Evolutionary conservation across 805 yeast genomes (phyloP).

Genomic region (Teunomyces tritomae): DNA sequence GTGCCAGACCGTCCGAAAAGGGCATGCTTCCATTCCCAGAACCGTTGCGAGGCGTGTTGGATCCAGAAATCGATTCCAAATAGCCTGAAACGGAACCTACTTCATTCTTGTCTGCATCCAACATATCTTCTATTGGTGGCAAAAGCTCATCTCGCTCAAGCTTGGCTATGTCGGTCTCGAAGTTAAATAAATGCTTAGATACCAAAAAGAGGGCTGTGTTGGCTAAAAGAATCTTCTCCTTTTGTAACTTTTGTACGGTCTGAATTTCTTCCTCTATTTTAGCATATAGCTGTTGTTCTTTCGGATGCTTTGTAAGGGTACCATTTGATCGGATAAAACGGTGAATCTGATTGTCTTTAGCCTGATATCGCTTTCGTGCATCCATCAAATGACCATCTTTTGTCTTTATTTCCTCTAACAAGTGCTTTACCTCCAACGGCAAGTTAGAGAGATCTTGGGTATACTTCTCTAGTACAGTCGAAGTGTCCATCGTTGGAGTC

Average conservation of each 20-base stretch:
- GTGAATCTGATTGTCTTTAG: slow-evolving; percentile 76
- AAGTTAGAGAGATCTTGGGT: slow-evolving; percentile 72
- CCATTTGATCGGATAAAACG: slow-evolving; percentile 83
- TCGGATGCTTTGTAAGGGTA: slow-evolving; percentile 74
- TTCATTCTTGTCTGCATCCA: slow-evolving; percentile 14
- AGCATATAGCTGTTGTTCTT: slow-evolving; percentile 64
- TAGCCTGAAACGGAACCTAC: slow-evolving; percentile 10
- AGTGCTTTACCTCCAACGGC: slow-evolving; percentile 81
- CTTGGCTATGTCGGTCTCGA: slow-evolving; percentile 73
- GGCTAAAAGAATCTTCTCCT: slow-evolving; percentile 74
- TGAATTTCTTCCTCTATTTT: slow-evolving; percentile 70
- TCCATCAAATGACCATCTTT: slow-evolving; percentile 69
- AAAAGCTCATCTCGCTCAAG: slow-evolving; percentile 80
- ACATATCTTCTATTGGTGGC: slow-evolving; percentile 45
- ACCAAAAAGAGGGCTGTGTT: slow-evolving; percentile 80
- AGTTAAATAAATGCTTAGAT: slow-evolving; percentile 66
- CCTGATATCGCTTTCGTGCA: slow-evolving; percentile 60
- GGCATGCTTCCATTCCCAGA: slow-evolving; percentile 6
- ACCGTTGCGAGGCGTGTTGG: slow-evolving; percentile 29
- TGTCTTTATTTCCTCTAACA: slow-evolving; percentile 72
- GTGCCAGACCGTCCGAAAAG: slow-evolving; percentile 6
- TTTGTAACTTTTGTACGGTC: slow-evolving; percentile 59
- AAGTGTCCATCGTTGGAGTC: slow-evolving; percentile 71
- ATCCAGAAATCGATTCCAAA: slow-evolving; percentile 25
- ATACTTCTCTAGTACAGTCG: slow-evolving; percentile 54